A percentile compares a stretch with the other conserved stretches of the same genome.
Conservation (phyloP, 2,329 filamentous ascomycete genomes). For the Paecilomyces formosus region DNA sequence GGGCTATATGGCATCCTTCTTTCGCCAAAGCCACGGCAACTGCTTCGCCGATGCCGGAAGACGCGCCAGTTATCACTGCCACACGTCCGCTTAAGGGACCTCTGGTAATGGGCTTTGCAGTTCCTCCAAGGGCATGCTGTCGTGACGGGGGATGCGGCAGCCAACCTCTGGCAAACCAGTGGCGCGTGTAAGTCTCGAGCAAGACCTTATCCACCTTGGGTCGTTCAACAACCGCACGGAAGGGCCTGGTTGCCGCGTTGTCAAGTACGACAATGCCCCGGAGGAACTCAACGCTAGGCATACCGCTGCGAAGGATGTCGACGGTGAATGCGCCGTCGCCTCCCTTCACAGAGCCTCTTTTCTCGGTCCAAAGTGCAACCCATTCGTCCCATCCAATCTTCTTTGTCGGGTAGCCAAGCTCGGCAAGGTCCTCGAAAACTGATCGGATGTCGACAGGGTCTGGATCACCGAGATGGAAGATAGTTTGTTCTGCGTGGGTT, state of each 20-base stretch:
- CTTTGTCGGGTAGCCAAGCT: conserved; percentile 64
- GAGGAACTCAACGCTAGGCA: conserved; percentile 68
- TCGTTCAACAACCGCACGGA: conserved; percentile 52
- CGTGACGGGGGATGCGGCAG: conserved; percentile 55
- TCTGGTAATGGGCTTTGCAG: conserved; percentile 37
- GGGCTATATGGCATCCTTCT: conserved; percentile 64
- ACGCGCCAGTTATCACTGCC: conserved; percentile 70
- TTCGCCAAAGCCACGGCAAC: conserved; percentile 61
- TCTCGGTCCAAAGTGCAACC: conserved; percentile 66
- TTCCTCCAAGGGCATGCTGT: conserved; percentile 38
- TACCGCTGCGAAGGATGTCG: conserved; percentile 71
- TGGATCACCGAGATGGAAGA: conserved; percentile 71
- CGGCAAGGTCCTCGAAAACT: conserved; percentile 57
- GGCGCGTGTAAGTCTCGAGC: conserved; percentile 70
- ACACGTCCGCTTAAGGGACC: conserved; percentile 62
- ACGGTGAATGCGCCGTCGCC: conserved; percentile 68
- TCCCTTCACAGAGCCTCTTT: conserved; percentile 56
- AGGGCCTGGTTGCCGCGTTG: conserved; percentile 58
- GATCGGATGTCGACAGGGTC: conserved; percentile 58
- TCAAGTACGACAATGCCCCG: conserved; percentile 65
- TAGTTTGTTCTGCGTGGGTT: conserved; percentile 51
- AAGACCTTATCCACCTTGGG: conserved; percentile 62
- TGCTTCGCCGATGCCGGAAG: conserved; percentile 71
- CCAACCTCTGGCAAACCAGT: conserved; percentile 77
- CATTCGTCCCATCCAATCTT: conserved; percentile 64